Percentiles rank a stretch among this genome's conserved stretches.
phyloP scores from a whole-genome alignment of 805 yeast species.

The Ogataea henricii region DNA sequence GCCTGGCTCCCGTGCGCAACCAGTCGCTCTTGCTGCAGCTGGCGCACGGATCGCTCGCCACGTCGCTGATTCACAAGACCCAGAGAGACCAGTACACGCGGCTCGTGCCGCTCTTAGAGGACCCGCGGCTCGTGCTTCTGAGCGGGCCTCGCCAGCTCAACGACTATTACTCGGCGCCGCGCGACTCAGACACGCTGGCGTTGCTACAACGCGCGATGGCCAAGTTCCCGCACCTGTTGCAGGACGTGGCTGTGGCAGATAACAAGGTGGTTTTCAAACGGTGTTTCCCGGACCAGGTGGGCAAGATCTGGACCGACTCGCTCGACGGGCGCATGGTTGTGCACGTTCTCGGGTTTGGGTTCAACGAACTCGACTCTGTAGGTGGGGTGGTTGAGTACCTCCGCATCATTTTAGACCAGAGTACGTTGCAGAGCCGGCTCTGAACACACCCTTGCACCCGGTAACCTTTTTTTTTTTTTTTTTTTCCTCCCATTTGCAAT shows the following conservation, averaged over 20 bases:
- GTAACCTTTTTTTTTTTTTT: not conserved
- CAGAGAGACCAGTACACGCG: conserved; percentile 21
- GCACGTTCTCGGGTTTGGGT: conserved; percentile 21
- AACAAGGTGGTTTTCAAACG: conserved; percentile 17
- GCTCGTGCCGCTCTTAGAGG: conserved; percentile 17
- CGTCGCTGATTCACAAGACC: conserved; percentile 19
- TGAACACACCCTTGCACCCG: conserved; percentile 22
- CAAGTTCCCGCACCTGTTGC: conserved; percentile 20
- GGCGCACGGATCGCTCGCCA: conserved; percentile 3
- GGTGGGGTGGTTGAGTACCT: conserved; percentile 18
- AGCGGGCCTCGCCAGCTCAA: conserved; percentile 27
- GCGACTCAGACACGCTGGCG: conserved; percentile 27
- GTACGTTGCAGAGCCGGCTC: conserved; percentile 7
- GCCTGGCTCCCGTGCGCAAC: conserved; percentile 12
- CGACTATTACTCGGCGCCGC: conserved; percentile 18
- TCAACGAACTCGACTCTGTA: conserved; percentile 18
- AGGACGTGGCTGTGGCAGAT: conserved; percentile 8
- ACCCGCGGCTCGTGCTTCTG: conserved; percentile 12
- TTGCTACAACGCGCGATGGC: conserved; percentile 16
- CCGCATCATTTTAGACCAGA: conserved; percentile 8
- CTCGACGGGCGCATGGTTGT: conserved; percentile 8
- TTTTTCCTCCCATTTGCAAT: conserved; percentile 7
- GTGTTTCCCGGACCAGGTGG: conserved; percentile 14
- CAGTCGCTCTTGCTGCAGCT: conserved; percentile 18
- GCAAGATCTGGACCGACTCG: conserved; percentile 13